phyloP scores from a whole-genome alignment of 2,329 filamentous ascomycete genomes.

The Proliferodiscus dingleyae region DNA sequence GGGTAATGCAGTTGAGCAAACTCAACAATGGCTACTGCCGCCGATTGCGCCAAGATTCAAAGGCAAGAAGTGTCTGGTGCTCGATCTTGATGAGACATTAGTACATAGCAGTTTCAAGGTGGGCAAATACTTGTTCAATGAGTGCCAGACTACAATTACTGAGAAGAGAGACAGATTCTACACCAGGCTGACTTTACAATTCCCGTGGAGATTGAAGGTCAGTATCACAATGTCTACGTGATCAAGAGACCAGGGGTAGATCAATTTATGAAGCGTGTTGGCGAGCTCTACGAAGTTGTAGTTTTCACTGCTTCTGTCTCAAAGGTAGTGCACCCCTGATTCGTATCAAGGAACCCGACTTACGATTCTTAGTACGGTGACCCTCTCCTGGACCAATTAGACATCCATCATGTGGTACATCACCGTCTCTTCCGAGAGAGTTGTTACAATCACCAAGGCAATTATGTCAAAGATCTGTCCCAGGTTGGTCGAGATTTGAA shows the following conservation, averaged over 20 bases:
- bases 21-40: slow-evolving; percentile 58
- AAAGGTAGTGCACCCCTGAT: slow-evolving; percentile 58
- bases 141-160: slow-evolving; percentile 1
- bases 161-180: slow-evolving; percentile 61
- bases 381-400: slow-evolving; percentile 89
- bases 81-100: slow-evolving; percentile 93
- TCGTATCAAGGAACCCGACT: not conserved
- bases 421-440: slow-evolving; percentile 96
- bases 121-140: slow-evolving; percentile 17
- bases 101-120: slow-evolving; percentile 99
- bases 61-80: slow-evolving; percentile 87
- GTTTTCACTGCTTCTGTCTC: slow-evolving; percentile 98
- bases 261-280: slow-evolving; percentile 97
- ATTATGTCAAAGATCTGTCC: slow-evolving; percentile 98
- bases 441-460: slow-evolving; percentile 98
- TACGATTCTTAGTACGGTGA: slow-evolving; percentile 73
- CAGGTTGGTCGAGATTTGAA: slow-evolving; percentile 93
- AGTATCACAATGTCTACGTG: slow-evolving; percentile 98
- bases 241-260: slow-evolving; percentile 99
- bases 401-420: slow-evolving; percentile 95
- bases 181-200: slow-evolving; percentile 99
- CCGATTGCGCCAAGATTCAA: slow-evolving; percentile 73
- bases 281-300: slow-evolving; percentile 96
- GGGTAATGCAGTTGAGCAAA: slow-evolving; percentile 26
- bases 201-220: slow-evolving; percentile 96